Base-by-base conservation (phyloP, 2,329 filamentous ascomycete species). In the Colletotrichum gloeosporioides region DNA sequence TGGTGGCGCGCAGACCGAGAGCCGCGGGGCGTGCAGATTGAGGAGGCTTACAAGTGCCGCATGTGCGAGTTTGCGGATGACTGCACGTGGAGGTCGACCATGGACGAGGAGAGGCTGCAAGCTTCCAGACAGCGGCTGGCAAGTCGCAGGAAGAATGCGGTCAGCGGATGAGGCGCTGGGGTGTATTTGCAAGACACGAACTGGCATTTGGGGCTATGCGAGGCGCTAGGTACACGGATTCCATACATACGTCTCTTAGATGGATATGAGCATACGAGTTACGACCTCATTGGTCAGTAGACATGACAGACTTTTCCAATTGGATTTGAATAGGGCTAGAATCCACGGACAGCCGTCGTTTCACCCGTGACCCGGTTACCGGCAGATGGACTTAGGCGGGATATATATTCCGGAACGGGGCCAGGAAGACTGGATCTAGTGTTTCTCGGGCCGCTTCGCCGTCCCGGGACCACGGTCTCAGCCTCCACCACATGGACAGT, bases 31-130 rank as follows among this genome's bases (percentile, higher is more conserved):
- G 96, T 98, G 4, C 89, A 91, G 8, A 90, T 98, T 8, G 93
- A 96, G 80, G 96, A 98, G 79, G 95, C 95, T 0, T 98, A 94
- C 85, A 99, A 98, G 83, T 99, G 96, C 82, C 87, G 92, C 25
- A 92, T 89, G 29, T 99, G 96, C 81, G 95, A 98, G 79, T 98
- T 98, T 83, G 91, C 90, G 0, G 93, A 95, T 4, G 89, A 87
- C 3, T 99, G 96, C 83, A 89, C 90, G 15, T 99, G 96, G 96
- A 89, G 96, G 49, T 88, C 90, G 79, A 88, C 88, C 13, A 93
- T 94, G 84, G 92, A 96, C 71, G 89, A 92, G 76, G 92, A 94
- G 81, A 79, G 80, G 8, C 34, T 83, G 36, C 74, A 66, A 34
- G 57, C n/a, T 6, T 65, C 59, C 18, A 31, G 44, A 15, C 74